These are phyloP conservation scores for Colletotrichum cordylinicola DNA, from an alignment of 2,329 filamentous ascomycete genomes.

Conservation along the genomic window DNA sequence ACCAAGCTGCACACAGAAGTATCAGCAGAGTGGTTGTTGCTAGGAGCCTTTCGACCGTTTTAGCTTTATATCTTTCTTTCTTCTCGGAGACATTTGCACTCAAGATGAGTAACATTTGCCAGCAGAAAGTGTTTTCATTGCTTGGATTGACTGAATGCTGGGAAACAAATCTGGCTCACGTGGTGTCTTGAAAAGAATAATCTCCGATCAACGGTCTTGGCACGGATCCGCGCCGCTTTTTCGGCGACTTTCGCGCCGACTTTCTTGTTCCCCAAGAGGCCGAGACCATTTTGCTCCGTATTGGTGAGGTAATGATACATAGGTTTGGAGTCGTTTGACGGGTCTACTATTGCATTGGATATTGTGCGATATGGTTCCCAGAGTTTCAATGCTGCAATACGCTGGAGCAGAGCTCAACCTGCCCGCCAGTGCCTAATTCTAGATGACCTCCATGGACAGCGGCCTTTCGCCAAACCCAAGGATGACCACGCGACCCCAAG, in stretches of 20 bases:
- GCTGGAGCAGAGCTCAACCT: neutral
- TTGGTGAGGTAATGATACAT: neutral
- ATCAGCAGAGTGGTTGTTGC: accelerated
- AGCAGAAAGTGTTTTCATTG: neutral
- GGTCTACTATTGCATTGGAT: neutral
- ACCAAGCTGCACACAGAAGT: accelerated
- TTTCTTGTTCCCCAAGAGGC: neutral
- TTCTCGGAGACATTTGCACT: neutral
- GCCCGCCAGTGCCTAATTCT: neutral
- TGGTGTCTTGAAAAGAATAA: neutral
- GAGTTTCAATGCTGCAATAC: accelerated
- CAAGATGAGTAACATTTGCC: neutral
- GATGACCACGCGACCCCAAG: neutral
- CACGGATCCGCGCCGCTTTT: neutral
- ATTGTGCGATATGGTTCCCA: neutral
- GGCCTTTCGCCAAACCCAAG: neutral
- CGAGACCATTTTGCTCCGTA: neutral
- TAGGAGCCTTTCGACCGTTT: neutral
- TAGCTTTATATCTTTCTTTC: neutral
- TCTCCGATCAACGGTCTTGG: neutral
- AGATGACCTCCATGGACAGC: neutral
- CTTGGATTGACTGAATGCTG: neutral
- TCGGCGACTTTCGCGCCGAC: neutral
- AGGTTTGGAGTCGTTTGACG: neutral
- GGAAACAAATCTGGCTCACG: neutral